These are phyloP conservation scores for Emergomyces orientalis DNA, from an alignment of 2,329 filamentous ascomycete genomes.

Conservation along the genomic window DNA sequence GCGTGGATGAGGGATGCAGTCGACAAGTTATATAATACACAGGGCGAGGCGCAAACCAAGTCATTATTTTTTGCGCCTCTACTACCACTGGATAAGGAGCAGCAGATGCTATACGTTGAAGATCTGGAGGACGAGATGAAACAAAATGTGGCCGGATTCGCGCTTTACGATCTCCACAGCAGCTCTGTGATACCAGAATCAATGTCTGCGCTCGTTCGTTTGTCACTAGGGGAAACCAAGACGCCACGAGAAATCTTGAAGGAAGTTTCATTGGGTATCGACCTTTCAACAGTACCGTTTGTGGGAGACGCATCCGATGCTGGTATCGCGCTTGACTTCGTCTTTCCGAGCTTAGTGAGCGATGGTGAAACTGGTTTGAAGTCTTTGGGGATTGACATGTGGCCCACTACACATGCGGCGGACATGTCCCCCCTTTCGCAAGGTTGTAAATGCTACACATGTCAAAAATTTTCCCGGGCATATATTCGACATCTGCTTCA, in stretches of 20 bases:
- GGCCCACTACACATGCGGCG: constrained; percentile 52
- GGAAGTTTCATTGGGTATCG: constrained; percentile 66
- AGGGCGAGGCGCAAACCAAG: constrained; percentile 23
- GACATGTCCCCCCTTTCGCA: constrained; percentile 54
- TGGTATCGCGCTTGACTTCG: constrained; percentile 73
- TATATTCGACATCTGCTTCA: constrained; percentile 79
- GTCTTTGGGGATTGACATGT: constrained; percentile 70
- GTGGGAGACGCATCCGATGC: constrained; percentile 66
- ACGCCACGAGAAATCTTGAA: constrained; percentile 70
- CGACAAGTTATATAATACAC: constrained; percentile 31
- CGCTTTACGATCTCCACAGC: constrained; percentile 65
- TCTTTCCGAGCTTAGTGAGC: constrained; percentile 48
- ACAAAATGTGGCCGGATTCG: constrained; percentile 56
- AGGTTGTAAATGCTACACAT: constrained; percentile 72
- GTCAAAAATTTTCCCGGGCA: constrained; percentile 71
- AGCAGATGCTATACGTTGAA: constrained; percentile 72
- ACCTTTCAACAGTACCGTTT: constrained; percentile 71
- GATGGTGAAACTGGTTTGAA: constrained; percentile 18
- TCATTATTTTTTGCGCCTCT: constrained; percentile 57
- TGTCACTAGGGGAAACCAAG: constrained; percentile 61
- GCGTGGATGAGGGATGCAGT: constrained; percentile 67
- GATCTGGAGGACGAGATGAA: constrained; percentile 57
- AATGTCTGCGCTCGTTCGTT: constrained; percentile 56
- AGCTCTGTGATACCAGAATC: constrained; percentile 56
- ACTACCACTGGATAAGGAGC: constrained; percentile 62